These are phyloP conservation scores for Aspergillus fijiensis DNA, from an alignment of 2,329 filamentous ascomycete genomes.

Conservation along the genomic window DNA sequence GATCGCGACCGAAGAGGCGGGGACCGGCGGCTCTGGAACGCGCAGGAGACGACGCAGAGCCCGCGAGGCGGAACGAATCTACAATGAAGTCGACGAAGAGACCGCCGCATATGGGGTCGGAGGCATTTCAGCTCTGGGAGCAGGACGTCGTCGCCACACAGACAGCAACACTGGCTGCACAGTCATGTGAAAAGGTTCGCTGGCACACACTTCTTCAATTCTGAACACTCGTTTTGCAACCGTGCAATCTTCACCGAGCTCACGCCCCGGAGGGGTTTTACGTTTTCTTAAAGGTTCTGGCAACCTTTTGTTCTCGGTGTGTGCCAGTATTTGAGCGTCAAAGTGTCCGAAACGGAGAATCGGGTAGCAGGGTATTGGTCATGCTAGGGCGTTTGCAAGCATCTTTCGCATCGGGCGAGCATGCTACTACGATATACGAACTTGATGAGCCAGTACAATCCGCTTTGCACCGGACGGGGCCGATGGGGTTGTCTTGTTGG, in stretches of 20 bases:
- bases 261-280: not conserved
- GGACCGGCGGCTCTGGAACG: conserved; percentile 58
- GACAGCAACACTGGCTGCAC: conserved; percentile 60
- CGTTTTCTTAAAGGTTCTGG: conserved; percentile 13
- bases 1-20: conserved; percentile 85
- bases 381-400: conserved; percentile 13
- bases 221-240: not conserved
- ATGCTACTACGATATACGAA: conserved; percentile 16
- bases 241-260: not conserved
- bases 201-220: not conserved
- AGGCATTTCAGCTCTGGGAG: conserved; percentile 38
- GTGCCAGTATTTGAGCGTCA: not conserved
- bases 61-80: conserved; percentile 75
- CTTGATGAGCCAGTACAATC: conserved; percentile 5
- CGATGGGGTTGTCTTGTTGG: not conserved
- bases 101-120: conserved; percentile 43
- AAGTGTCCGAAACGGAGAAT: not conserved
- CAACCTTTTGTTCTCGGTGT: conserved; percentile 8
- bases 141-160: conserved; percentile 58
- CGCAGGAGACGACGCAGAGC: conserved; percentile 73
- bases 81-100: conserved; percentile 77
- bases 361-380: conserved; percentile 10
- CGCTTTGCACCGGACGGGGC: not conserved
- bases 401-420: conserved; percentile 1
- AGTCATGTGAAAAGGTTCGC: conserved; percentile 58